Percentiles rank a stretch among this genome's conserved stretches.
Conservation (phyloP, 2,329 filamentous ascomycete species). For the Shiraia bambusicola region DNA sequence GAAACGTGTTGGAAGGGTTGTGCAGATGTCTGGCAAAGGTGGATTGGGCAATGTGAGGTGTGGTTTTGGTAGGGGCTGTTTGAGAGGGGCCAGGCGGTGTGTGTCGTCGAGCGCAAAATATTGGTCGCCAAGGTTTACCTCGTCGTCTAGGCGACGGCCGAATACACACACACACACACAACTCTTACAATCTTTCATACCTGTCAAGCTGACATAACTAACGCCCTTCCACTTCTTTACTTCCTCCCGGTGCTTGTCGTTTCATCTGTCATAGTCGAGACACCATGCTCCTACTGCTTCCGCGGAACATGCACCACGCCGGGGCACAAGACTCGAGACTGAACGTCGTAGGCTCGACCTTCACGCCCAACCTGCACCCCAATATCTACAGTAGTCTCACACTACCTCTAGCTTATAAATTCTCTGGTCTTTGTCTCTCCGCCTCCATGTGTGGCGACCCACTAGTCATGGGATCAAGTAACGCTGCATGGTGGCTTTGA, state of each 20-base stretch:
- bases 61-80: constrained; percentile 14
- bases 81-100: constrained; percentile 9
- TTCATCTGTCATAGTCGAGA: background rate
- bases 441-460: background rate
- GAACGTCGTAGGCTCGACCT: too few species aligned
- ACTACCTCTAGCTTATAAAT: too few species aligned
- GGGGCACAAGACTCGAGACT: too few species aligned
- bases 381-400: too few species aligned
- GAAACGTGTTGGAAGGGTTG: constrained; percentile 7
- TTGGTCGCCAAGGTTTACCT: constrained; percentile 6
- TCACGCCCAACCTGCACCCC: too few species aligned
- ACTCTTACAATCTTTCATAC: too few species aligned
- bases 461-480: background rate
- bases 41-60: constrained; percentile 15
- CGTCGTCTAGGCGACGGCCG: constrained; percentile 4
- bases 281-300: background rate
- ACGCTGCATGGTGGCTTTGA: background rate
- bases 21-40: constrained; percentile 9
- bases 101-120: constrained; percentile 10
- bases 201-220: too few species aligned
- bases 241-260: background rate
- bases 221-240: too few species aligned
- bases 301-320: background rate
- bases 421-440: too few species aligned
- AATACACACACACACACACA: background rate